phyloP scores from a whole-genome alignment of 2,329 filamentous ascomycete genomes.

The Pestalotiopsis sp. region DNA sequence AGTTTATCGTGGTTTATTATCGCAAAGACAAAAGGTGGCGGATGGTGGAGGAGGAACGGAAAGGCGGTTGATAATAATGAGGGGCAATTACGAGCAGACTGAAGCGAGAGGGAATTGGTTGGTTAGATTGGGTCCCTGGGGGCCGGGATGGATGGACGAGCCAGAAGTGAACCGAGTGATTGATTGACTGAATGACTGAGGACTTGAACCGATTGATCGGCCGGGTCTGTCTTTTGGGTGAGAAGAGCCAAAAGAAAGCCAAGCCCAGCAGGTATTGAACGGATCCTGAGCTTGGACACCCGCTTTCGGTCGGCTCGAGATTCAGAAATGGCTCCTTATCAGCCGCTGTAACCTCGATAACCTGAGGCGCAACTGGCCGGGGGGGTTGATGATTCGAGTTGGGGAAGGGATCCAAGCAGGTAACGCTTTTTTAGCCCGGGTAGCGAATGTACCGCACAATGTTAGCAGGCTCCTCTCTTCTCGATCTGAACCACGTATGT shows the following conservation, averaged over 20 bases:
- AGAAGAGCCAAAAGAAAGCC: neutral
- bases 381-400: neutral
- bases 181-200: neutral
- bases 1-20: conserved; percentile 1
- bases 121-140: neutral
- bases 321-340: neutral
- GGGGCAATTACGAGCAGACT: neutral
- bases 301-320: neutral
- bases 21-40: conserved; percentile 5
- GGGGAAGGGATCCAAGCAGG: neutral
- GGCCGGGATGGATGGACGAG: neutral
- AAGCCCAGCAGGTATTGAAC: neutral
- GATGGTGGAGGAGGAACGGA: conserved; percentile 6
- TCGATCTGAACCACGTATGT: neutral
- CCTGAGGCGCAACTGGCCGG: neutral
- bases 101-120: neutral
- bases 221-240: neutral
- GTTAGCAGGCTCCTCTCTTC: too few relatives aligned
- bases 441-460: too few relatives aligned
- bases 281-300: neutral
- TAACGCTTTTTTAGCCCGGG: too few relatives aligned
- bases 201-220: neutral
- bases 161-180: neutral
- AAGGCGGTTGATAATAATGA: conserved; percentile 3
- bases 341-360: neutral